Base-by-base conservation (phyloP, 352 stramenopile genomes). In the Phytophthora melonis region DNA sequence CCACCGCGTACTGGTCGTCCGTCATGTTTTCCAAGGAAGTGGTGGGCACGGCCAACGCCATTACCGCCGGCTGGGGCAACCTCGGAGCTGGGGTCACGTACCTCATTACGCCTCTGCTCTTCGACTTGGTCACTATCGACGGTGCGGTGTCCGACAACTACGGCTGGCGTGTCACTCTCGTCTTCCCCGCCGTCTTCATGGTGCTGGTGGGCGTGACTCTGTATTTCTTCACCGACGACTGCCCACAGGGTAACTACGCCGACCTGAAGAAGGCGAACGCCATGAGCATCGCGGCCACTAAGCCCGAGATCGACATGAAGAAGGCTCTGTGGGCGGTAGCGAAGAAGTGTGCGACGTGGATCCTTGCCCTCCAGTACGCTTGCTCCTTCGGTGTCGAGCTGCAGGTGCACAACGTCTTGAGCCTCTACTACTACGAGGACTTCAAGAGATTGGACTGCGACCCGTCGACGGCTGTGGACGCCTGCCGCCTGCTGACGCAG, bases 381-480 rank as follows among this genome's bases (percentile, higher is more conserved):
- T 92, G 85, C 63, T 98, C 88, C 82, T 98, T 99, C 63, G 94
- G 95, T 49, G 88, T 98, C 56, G 95, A 99, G 74, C 76, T 99
- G 5, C 97, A 96, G 70, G 92, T 98, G 63, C 97, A 98, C 84
- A 98, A 98, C 74, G 91, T 93, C 43, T 86, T 95, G 53, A 92
- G 91, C 41, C 60, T 88, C 19, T 98, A 97, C 78, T 98, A 97
- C 79, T 91, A 92, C 54, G 80, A 95, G 57, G 86, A 92, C 30
- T 97, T 98, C 60, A 83, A 80, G 16, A 74, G 83, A 3, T 60
- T 63, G 5, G 90, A 79, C 25, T 89, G 81, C 23, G 71, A 80
- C n/a, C 36, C 54, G 10, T 66, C 53, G 1, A 72, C 55, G 3
- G 71, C 72, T 27, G 59, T 43, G 3, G 56, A 74, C 1, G 63